phyloP scores from a whole-genome alignment of 2,329 filamentous ascomycete species.

The Alternaria longipes region DNA sequence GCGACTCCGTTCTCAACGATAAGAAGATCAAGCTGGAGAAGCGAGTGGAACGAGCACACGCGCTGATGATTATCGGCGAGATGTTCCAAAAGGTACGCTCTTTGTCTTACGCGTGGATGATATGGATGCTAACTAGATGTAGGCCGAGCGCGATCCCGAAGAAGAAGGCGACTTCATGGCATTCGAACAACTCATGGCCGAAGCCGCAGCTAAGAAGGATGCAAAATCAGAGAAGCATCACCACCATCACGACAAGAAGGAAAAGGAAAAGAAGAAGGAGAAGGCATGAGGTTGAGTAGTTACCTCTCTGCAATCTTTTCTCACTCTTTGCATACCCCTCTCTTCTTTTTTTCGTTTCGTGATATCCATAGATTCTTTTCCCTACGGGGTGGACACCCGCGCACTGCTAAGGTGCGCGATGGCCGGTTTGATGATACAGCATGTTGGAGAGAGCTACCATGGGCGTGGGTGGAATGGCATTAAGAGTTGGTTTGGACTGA shows the following conservation, averaged over 20 bases:
- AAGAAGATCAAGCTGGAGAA: conserved; percentile 83
- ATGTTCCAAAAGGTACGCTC: conserved; percentile 81
- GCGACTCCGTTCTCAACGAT: conserved; percentile 83
- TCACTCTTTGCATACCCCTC: conserved; percentile 1
- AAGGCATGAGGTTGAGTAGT: conserved; percentile 27
- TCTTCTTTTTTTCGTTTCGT: conserved; percentile 26
- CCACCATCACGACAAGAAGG: conserved; percentile 55
- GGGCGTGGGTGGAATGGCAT: neutral
- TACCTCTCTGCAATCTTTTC: neutral
- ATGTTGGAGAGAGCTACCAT: neutral
- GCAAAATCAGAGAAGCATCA: conserved; percentile 79
- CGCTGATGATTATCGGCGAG: conserved; percentile 85
- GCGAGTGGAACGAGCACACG: conserved; percentile 89
- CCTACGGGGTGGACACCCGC: neutral
- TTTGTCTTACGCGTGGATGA: neutral
- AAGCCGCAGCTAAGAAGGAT: conserved; percentile 95
- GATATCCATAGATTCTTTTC: conserved; percentile 44
- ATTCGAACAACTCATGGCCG: conserved; percentile 96
- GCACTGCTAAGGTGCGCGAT: neutral
- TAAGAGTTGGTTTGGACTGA: neutral
- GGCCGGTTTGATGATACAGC: neutral
- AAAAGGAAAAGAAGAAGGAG: conserved; percentile 41
- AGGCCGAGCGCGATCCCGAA: conserved; percentile 90
- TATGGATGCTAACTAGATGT: neutral
- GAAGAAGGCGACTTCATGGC: conserved; percentile 99